phyloP scores from a whole-genome alignment of 306 rosid species.

The Cucurbita pepo region DNA sequence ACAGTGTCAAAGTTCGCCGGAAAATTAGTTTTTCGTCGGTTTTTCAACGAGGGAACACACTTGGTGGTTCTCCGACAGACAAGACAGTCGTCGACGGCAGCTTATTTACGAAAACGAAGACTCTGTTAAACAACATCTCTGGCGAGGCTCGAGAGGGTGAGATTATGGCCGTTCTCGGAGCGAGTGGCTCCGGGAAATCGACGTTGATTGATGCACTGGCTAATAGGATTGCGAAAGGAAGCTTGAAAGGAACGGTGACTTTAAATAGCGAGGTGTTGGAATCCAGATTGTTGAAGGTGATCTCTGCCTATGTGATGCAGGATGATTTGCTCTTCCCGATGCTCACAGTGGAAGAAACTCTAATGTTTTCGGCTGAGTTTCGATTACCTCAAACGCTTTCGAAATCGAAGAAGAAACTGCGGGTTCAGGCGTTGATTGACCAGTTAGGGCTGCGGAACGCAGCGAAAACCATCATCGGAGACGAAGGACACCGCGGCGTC shows the following conservation, averaged over 20 bases:
- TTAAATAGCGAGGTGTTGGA: constrained; percentile 66
- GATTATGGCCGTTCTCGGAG: constrained; percentile 81
- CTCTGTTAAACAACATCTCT: constrained; percentile 59
- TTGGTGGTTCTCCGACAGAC: constrained; percentile 7
- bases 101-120: constrained; percentile 34
- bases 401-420: constrained; percentile 53
- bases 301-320: constrained; percentile 94
- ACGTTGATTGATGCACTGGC: constrained; percentile 87
- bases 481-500: constrained; percentile 92
- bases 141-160: constrained; percentile 91
- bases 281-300: constrained; percentile 63
- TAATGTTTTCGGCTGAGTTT: constrained; percentile 82
- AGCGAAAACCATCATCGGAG: constrained; percentile 60
- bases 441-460: constrained; percentile 84
- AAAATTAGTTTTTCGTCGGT: constrained; percentile 26
- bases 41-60: neutral
- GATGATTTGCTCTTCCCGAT: constrained; percentile 90
- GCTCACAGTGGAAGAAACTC: constrained; percentile 91
- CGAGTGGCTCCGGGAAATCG: constrained; percentile 90
- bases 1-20: constrained; percentile 47
- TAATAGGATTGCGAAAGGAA: constrained; percentile 68
- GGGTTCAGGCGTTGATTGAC: constrained; percentile 74
- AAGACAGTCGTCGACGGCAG: constrained; percentile 26
- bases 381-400: constrained; percentile 63
- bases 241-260: constrained; percentile 58